Percentiles rank a stretch among this genome's conserved stretches.
Conservation (phyloP, 2,329 filamentous ascomycete species). For the Cercospora sesami region DNA sequence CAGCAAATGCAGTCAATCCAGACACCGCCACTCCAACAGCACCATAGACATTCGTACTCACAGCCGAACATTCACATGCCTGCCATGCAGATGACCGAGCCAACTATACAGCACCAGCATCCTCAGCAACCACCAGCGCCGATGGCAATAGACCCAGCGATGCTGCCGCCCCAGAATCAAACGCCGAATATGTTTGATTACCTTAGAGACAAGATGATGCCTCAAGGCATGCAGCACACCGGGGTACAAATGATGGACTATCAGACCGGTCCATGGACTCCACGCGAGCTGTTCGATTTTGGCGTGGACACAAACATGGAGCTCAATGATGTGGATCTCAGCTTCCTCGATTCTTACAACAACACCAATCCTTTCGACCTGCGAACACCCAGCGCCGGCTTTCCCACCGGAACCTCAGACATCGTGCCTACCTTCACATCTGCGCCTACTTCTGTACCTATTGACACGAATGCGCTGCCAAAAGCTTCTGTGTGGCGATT, state of each 20-base stretch:
- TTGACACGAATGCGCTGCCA: slow-evolving; percentile 42
- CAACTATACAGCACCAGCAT: slow-evolving; percentile 15
- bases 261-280: slow-evolving; percentile 44
- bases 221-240: slow-evolving; percentile 23
- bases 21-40: slow-evolving; percentile 27
- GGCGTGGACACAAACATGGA: slow-evolving; percentile 49
- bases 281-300: slow-evolving; percentile 48
- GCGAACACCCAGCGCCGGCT: slow-evolving; percentile 37
- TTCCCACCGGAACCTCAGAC: slow-evolving; percentile 37
- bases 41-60: slow-evolving; percentile 24
- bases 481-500: slow-evolving; percentile 50
- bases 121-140: slow-evolving; percentile 22
- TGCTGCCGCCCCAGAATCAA: slow-evolving; percentile 35
- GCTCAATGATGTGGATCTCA: slow-evolving; percentile 48
- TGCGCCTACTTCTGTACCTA: slow-evolving; percentile 34
- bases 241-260: slow-evolving; percentile 36
- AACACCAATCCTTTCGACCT: slow-evolving; percentile 46
- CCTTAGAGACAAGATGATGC: slow-evolving; percentile 38
- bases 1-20: slow-evolving; percentile 31
- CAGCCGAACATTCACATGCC: slow-evolving; percentile 22
- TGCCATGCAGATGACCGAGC: slow-evolving; percentile 30
- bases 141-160: slow-evolving; percentile 33
- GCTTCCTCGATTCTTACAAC: slow-evolving; percentile 49
- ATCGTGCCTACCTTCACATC: slow-evolving; percentile 39
- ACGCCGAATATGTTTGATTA: slow-evolving; percentile 39